phyloP scores from a whole-genome alignment of 441 rosid species.

The Gossypium gossypioides region DNA sequence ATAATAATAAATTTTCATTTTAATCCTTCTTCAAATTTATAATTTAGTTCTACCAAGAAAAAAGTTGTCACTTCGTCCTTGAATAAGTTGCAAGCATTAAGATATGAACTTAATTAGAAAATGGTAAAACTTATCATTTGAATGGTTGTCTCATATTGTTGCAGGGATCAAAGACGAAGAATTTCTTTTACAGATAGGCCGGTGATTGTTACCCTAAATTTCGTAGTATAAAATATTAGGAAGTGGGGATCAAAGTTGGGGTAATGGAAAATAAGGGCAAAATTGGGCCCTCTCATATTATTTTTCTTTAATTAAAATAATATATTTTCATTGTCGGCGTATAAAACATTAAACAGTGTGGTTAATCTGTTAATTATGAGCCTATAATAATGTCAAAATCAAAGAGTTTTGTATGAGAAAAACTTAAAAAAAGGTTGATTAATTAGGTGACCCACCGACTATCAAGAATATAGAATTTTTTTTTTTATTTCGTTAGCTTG shows the following conservation, averaged over 20 bases:
- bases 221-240: not conserved
- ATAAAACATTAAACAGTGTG: not conserved
- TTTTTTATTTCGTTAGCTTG: slow-evolving; percentile 17
- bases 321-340: not conserved
- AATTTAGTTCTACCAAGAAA: no score
- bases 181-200: not conserved
- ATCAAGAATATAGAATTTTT: not conserved
- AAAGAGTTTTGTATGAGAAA: not conserved
- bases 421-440: not conserved
- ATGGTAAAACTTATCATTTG: not conserved
- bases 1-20: no score
- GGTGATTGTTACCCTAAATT: not conserved
- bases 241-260: not conserved
- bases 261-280: not conserved
- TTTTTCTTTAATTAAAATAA: not conserved
- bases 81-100: no score
- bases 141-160: no score
- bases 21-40: no score
- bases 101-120: no score
- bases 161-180: not conserved
- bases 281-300: slow-evolving; percentile 3
- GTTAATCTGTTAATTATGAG: slow-evolving; percentile 17
- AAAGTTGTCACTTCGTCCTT: no score
- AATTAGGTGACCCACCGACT: not conserved
- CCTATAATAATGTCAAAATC: slow-evolving; percentile 15